Evolutionary conservation across 2,329 filamentous ascomycete species (phyloP).

Genomic region (Colletotrichum sp.): DNA sequence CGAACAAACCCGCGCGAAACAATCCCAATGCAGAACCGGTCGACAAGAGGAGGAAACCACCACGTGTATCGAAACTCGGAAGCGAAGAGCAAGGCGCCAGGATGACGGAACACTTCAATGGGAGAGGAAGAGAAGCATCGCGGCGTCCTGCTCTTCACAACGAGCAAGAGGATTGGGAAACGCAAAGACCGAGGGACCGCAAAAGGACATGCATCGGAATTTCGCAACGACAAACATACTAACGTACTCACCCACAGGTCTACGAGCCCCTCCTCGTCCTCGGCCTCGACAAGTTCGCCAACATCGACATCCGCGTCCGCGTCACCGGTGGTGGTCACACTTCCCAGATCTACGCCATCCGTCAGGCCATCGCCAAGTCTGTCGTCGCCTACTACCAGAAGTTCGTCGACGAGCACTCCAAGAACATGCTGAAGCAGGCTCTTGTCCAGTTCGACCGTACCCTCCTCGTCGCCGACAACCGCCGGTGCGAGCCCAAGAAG

Average conservation of each 20-base stretch:
- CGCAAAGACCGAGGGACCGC: not conserved
- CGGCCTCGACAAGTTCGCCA: conserved; percentile 95
- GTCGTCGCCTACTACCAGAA: conserved; percentile 97
- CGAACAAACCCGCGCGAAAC: conserved; percentile 31
- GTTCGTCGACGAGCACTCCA: conserved; percentile 99
- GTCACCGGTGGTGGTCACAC: conserved; percentile 97
- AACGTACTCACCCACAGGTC: conserved; percentile 61
- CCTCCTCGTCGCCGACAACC: conserved; percentile 98
- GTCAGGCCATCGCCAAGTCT: conserved; percentile 98
- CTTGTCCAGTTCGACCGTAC: conserved; percentile 96
- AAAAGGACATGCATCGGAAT: not conserved
- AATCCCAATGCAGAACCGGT: not conserved
- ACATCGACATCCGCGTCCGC: conserved; percentile 96
- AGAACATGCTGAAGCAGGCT: conserved; percentile 98
- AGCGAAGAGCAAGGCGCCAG: not conserved
- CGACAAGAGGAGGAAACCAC: conserved; percentile 1
- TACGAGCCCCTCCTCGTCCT: conserved; percentile 99
- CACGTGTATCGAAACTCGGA: not conserved
- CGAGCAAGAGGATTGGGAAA: not conserved
- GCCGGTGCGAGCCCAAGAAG: conserved; percentile 99
- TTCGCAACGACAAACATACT: not conserved
- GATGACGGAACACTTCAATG: not conserved
- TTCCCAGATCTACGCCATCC: conserved; percentile 97
- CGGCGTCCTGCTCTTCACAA: not conserved
- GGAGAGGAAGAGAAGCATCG: not conserved